Conservation (phyloP, 768 basidiomycete species). For the Macrolepiota fuliginosa region DNA sequence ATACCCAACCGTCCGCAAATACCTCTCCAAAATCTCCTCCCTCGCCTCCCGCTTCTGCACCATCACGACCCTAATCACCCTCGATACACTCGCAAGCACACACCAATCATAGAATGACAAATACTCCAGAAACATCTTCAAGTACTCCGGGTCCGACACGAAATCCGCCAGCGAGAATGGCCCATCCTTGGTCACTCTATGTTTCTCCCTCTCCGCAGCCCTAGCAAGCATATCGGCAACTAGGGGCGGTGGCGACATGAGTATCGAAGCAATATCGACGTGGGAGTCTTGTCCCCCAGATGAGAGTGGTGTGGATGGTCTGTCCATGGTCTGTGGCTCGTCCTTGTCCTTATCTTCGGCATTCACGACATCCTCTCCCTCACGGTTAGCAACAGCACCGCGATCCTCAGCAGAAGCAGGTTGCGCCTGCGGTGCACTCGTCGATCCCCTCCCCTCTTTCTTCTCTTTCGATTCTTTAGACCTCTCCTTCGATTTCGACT, state of each 20-base stretch:
- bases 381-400: not conserved
- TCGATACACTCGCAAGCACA: slow-evolving; percentile 53
- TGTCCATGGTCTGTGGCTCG: not conserved
- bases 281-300: not conserved
- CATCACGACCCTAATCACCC: slow-evolving; percentile 47
- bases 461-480: not conserved
- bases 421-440: not conserved
- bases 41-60: slow-evolving; percentile 48
- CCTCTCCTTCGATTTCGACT: not conserved
- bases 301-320: not conserved
- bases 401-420: not conserved
- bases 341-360: not conserved
- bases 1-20: slow-evolving; percentile 72
- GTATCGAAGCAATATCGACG: not conserved
- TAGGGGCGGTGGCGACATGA: slow-evolving; percentile 5
- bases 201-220: not conserved
- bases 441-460: not conserved
- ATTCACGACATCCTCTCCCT: not conserved
- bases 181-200: not conserved
- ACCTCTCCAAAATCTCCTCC: slow-evolving; percentile 69
- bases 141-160: slow-evolving; percentile 49
- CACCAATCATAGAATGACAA: slow-evolving; percentile 77
- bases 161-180: slow-evolving; percentile 56
- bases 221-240: not conserved
- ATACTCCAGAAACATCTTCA: slow-evolving; percentile 53